Evolutionary conservation across 148 eudicot genomes (phyloP), one percentile per base, ranked within the genome.

Genomic region (Heliosperma pusillum): DNA sequence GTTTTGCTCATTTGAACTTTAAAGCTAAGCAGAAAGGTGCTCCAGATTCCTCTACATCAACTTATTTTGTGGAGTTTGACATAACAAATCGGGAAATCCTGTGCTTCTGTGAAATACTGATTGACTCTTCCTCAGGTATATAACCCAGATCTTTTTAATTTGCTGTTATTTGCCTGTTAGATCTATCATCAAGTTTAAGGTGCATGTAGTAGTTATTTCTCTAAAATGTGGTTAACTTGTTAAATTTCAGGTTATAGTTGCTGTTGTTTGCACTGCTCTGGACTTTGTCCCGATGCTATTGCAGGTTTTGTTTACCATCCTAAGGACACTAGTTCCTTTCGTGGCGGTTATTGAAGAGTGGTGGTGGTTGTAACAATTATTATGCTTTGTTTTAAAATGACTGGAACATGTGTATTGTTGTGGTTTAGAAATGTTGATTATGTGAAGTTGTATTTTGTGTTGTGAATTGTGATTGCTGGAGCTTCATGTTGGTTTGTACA

Each of bases 11-110:
- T 47, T 29, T 65, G 69, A 65, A 65, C 69, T 65, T 65, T 3
- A 65, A 65, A 65, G 69, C 69, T 65, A 65, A 65, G 69, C 69
- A 2, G 8, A 65, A 65, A 29, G 42, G 27, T 65, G 69, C 40
- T 15, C 20, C 12, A 13, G 69, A 65, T 65, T 65, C 69, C 11
- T 29, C 69, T 19, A 17, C 13, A 29, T 3, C 44, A 26, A 30
- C 26, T 15, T 65, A 65, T 33, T 65, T 29, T 65, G 69, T 7
- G 27, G 69, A 65, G 44, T 4, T 10, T 15, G 69, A 26, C 3
- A 6, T 33, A 3, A 15, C 7, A 16, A 33, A 65, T 10, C 2
- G 12, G 8, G 11, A 65, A 65, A 5, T 65, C 44, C 1, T 5
- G 36, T 13, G 69, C 20, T 29, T 65, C 9, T 2, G 21, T 26